Evolutionary conservation across 495 filamentous ascomycete species (phyloP).

Genomic region (Apiosordaria backusii): DNA sequence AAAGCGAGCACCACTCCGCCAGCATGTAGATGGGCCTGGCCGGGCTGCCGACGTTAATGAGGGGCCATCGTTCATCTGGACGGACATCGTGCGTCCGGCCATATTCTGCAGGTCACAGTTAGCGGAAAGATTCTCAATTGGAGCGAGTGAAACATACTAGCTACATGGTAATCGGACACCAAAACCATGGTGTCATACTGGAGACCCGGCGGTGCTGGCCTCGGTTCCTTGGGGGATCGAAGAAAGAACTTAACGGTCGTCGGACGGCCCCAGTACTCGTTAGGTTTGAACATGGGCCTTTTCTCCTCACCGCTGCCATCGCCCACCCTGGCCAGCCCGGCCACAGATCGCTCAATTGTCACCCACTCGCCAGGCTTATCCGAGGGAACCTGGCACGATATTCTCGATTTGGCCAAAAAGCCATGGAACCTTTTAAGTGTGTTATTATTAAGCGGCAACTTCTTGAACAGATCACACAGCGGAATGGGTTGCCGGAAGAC

Average conservation of each 20-base stretch:
- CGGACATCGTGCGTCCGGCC: constrained; percentile 18
- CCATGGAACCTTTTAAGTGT: constrained; percentile 30
- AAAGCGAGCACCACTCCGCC: constrained; percentile 60
- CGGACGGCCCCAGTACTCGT: constrained; percentile 15
- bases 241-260: constrained; percentile 24
- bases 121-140: too few species aligned
- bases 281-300: neutral
- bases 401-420: constrained; percentile 46
- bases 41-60: constrained; percentile 66
- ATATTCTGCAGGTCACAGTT: neutral
- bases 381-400: constrained; percentile 39
- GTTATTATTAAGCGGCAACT: neutral
- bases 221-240: constrained; percentile 6
- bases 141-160: too few species aligned
- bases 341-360: constrained; percentile 43
- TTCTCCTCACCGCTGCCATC: constrained; percentile 15
- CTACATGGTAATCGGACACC: constrained; percentile 35
- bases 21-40: constrained; percentile 62
- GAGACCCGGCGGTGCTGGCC: constrained; percentile 22
- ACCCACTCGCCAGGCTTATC: constrained; percentile 34
- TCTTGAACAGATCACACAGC: constrained; percentile 25
- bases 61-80: constrained; percentile 45
- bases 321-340: constrained; percentile 38
- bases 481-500: constrained; percentile 39
- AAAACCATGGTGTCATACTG: constrained; percentile 23